Evolutionary conservation across 768 basidiomycete species (phyloP), one percentile per base, ranked within the genome.

Genomic region (Amanita exitialis): DNA sequence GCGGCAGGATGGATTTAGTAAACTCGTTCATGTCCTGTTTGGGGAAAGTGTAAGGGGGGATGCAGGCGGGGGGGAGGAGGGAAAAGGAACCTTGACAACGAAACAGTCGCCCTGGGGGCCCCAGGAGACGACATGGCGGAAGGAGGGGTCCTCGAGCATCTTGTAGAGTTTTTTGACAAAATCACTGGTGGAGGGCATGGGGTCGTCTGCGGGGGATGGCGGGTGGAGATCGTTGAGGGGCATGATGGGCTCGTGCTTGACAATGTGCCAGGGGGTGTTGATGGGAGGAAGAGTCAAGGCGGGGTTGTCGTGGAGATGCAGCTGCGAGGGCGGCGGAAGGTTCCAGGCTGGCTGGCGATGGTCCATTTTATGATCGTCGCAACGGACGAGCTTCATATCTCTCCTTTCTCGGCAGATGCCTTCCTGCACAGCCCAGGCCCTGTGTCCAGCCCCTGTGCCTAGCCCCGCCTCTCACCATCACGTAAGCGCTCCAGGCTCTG

Each of bases 91-190:
- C 78, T 94, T 94, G 56, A 95, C 90, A 61, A 93, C 84, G 61
- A 95, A 95, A 59, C 84, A 87, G 62, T 94, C 90, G 30, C 90
- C 90, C 43, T 76, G 73, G 0, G 86, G 80, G 3, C 84, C 83
- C 91, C 91, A 94, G 1, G 79, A 82, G 5, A 94, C 90, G 43
- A 91, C 78, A 23, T 79, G 72, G 23, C 78, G 65, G 69, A 86
- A 86, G 0, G 77, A 62, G 25, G 78, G 76, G 59, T 93, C 90
- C 64, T 91, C 87, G 37, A 94, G 81, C 90, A 94, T 94, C 63
- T 86, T 89, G 85, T 86, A 93, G 7, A 95, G 69, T 64, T 93
- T 94, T 72, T 93, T 93, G 57, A 94, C 91, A 63, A 95, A 95
- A 67, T 94, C 91, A 59, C 82, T 84, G 28, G 92, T 87, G n/a